These are phyloP conservation scores for Immersiella caudata DNA, from an alignment of 495 filamentous ascomycete genomes.

Conservation along the genomic window DNA sequence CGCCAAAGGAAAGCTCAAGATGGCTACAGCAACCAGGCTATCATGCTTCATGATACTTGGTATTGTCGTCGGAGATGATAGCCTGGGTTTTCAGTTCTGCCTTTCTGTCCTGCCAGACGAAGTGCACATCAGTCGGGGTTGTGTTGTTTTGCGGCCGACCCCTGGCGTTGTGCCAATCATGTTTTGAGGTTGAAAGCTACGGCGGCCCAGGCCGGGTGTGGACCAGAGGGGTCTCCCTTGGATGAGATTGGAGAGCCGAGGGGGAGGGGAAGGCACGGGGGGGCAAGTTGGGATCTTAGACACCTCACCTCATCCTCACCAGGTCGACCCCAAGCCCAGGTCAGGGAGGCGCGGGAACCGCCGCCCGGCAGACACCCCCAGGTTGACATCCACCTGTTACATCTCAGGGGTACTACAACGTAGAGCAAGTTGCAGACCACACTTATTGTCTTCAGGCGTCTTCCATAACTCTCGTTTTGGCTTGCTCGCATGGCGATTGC, in stretches of 20 bases:
- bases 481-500: too few species aligned
- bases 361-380: not conserved
- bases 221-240: not conserved
- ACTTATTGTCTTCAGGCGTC: too few species aligned
- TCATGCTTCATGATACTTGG: not conserved
- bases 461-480: too few species aligned
- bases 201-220: constrained; percentile 4
- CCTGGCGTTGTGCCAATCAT: constrained; percentile 8
- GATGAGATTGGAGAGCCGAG: not conserved
- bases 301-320: not conserved
- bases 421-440: not conserved
- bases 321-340: not conserved
- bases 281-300: not conserved
- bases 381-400: not conserved
- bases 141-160: constrained; percentile 12
- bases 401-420: not conserved
- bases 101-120: not conserved
- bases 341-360: not conserved
- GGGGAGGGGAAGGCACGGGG: constrained; percentile 1
- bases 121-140: not conserved
- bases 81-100: not conserved
- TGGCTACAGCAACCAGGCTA: not conserved
- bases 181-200: not conserved
- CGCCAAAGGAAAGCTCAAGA: not conserved
- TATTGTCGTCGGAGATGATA: not conserved